phyloP scores from a whole-genome alignment of 352 stramenopile species.

The Globisporangium polare region DNA sequence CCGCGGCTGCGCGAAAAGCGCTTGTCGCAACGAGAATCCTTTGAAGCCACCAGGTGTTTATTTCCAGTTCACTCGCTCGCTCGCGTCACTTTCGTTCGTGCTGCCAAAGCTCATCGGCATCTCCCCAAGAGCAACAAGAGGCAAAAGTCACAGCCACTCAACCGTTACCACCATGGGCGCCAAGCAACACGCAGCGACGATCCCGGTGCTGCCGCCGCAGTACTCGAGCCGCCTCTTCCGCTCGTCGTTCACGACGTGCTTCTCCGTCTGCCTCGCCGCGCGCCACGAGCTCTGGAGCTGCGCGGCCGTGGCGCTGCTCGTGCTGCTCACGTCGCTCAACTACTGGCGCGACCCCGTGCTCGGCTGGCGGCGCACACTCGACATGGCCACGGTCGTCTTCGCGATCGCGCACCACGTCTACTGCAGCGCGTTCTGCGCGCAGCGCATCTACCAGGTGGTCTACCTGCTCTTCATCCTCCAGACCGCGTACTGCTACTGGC shows the following conservation, averaged over 20 bases:
- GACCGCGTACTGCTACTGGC: conserved; percentile 68
- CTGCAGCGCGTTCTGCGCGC: conserved; percentile 44
- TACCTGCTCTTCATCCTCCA: conserved; percentile 69
- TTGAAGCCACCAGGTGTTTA: not conserved
- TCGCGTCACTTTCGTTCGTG: conserved; percentile 4
- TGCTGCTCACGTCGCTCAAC: conserved; percentile 83
- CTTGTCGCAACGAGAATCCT: conserved; percentile 7
- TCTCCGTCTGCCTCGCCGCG: conserved; percentile 52
- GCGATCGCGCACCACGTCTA: conserved; percentile 68
- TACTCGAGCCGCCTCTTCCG: conserved; percentile 71
- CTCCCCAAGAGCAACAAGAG: too few relatives aligned
- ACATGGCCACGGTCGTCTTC: conserved; percentile 62
- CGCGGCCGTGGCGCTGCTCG: conserved; percentile 51
- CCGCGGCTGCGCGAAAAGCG: not conserved
- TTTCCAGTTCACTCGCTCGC: too few relatives aligned
- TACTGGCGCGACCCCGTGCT: conserved; percentile 73
- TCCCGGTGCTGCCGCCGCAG: conserved; percentile 54
- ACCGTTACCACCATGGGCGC: not conserved
- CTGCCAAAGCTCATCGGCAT: not conserved
- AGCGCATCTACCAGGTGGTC: conserved; percentile 48
- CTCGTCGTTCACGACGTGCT: conserved; percentile 66
- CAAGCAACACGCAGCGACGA: not conserved
- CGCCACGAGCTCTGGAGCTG: conserved; percentile 63
- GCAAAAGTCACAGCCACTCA: too few relatives aligned
- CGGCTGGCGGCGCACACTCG: conserved; percentile 68